These are phyloP conservation scores for Vigna nakashimae DNA, from an alignment of 306 rosid species.

Conservation along the genomic window DNA sequence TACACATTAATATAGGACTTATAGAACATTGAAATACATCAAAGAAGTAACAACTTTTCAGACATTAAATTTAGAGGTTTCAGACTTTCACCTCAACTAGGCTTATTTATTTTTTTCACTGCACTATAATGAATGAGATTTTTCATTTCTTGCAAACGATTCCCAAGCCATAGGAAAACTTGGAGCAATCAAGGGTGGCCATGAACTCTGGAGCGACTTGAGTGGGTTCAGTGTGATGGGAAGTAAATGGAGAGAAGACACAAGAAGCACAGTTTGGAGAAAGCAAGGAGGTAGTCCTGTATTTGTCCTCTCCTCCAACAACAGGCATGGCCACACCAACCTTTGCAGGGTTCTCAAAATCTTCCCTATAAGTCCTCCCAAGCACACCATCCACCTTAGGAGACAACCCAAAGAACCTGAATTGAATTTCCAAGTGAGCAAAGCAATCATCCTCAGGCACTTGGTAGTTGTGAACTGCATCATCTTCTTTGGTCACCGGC, in stretches of 20 bases:
- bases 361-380: slow-evolving; percentile 51
- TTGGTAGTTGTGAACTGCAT: slow-evolving; percentile 52
- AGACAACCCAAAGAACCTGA: slow-evolving; percentile 51
- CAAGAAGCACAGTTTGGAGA: slow-evolving; percentile 49
- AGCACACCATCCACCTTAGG: slow-evolving; percentile 58
- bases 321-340: slow-evolving; percentile 61
- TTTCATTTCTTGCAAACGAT: slow-evolving; percentile 56
- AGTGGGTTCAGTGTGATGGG: not conserved
- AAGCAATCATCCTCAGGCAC: slow-evolving; percentile 53
- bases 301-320: slow-evolving; percentile 56
- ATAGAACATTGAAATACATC: not conserved
- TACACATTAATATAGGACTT: not conserved
- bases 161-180: slow-evolving; percentile 48
- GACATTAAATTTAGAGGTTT: not conserved
- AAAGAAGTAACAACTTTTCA: not conserved
- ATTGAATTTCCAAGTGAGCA: slow-evolving; percentile 59
- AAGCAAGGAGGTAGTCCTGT: slow-evolving; percentile 50
- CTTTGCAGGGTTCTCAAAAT: slow-evolving; percentile 56
- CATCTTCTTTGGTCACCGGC: slow-evolving; percentile 57
- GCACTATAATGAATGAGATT: not conserved
- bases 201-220: not conserved
- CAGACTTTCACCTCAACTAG: not conserved
- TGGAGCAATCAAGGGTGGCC: slow-evolving; percentile 56
- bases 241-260: slow-evolving; percentile 36
- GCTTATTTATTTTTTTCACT: not conserved